phyloP scores from a whole-genome alignment of 1,284 basidiomycete genomes.

The Singerocomus inundabilis region DNA sequence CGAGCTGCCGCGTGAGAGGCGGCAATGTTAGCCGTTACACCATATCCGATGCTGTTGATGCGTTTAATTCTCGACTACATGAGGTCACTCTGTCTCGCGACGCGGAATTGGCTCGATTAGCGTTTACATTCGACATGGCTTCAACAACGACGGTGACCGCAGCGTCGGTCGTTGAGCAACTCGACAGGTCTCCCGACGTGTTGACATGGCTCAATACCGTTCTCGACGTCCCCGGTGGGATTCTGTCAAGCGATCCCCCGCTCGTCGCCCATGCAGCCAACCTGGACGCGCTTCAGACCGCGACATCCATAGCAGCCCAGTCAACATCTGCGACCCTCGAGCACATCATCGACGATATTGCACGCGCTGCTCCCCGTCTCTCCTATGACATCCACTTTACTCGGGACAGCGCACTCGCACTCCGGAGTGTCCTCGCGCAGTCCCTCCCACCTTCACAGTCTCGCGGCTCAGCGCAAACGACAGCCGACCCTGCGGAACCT shows the following conservation, averaged over 20 bases:
- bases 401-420: constrained; percentile 80
- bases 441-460: constrained; percentile 53
- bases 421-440: constrained; percentile 61
- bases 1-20: constrained; percentile 66
- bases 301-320: constrained; percentile 80
- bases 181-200: constrained; percentile 48
- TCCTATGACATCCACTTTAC: constrained; percentile 95
- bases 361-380: constrained; percentile 81
- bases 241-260: constrained; percentile 17
- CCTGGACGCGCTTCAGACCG: constrained; percentile 47
- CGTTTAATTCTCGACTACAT: too few relatives aligned
- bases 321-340: constrained; percentile 86
- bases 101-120: background rate
- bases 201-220: constrained; percentile 66
- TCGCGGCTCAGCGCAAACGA: background rate
- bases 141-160: constrained; percentile 23
- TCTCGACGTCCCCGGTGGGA: constrained; percentile 39
- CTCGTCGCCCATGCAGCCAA: constrained; percentile 18
- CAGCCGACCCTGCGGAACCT: constrained; percentile 4
- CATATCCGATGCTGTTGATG: constrained; percentile 67
- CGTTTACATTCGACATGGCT: constrained; percentile 28
- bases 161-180: constrained; percentile 31
- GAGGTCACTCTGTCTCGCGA: background rate
- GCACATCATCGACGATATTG: constrained; percentile 85
- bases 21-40: constrained; percentile 73